Evolutionary conservation across 441 rosid genomes (phyloP).

Genomic region (Populus hybrid): DNA sequence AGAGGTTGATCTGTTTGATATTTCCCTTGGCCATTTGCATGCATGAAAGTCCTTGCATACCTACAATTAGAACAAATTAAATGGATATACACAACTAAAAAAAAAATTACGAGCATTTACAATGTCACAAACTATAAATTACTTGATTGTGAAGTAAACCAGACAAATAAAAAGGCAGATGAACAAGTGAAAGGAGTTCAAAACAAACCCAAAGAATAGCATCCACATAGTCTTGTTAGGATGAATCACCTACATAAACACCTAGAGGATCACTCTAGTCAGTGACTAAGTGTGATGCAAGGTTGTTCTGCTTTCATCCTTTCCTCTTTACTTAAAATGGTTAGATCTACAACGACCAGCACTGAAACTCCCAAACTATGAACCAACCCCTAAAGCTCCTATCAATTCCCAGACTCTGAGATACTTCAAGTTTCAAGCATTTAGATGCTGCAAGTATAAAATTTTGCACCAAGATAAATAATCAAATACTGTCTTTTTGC

Average conservation of each 20-base stretch:
- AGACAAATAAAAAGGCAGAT: not conserved
- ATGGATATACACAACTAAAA: not conserved
- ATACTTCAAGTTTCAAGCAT: not conserved
- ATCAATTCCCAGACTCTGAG: not conserved
- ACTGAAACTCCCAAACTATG: not conserved
- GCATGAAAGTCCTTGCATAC: slow-evolving; percentile 68
- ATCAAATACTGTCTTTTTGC: not conserved
- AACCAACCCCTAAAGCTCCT: not conserved
- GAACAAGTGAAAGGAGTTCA: not conserved
- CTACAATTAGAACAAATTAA: slow-evolving; percentile 20
- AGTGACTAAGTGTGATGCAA: not conserved
- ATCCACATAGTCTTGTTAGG: not conserved
- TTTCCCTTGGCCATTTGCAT: slow-evolving; percentile 61
- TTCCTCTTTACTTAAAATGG: not conserved
- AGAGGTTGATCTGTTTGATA: slow-evolving; percentile 45
- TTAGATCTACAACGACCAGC: not conserved
- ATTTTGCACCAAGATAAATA: not conserved
- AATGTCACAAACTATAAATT: not conserved
- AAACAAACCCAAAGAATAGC: not conserved
- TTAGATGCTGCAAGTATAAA: not conserved
- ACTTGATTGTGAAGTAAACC: not conserved
- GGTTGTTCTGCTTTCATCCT: not conserved
- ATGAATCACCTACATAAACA: not conserved
- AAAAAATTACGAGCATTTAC: not conserved
- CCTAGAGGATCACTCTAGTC: not conserved